phyloP scores from a whole-genome alignment of 768 basidiomycete species.

The Pseudohyphozyma bogoriensis region DNA sequence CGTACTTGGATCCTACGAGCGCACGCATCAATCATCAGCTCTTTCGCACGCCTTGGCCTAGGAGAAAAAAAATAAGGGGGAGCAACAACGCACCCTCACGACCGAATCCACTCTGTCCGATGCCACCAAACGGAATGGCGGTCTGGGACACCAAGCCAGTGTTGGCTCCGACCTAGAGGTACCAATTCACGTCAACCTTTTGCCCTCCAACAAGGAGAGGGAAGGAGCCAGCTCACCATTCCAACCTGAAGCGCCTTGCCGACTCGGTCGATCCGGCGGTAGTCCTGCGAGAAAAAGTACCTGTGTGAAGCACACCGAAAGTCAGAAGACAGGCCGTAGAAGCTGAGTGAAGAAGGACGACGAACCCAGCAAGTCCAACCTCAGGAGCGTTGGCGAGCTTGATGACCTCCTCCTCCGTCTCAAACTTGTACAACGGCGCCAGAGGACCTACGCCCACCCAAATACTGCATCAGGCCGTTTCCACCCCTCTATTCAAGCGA shows the following conservation, averaged over 20 bases:
- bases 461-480: too few species aligned
- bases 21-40: neutral
- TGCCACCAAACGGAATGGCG: slow-evolving; percentile 65
- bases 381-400: slow-evolving; percentile 68
- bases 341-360: slow-evolving; percentile 82
- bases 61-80: neutral
- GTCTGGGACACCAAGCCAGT: slow-evolving; percentile 68
- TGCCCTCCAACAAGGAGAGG: too few species aligned
- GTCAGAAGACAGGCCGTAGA: slow-evolving; percentile 79
- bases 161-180: slow-evolving; percentile 46
- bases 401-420: slow-evolving; percentile 86
- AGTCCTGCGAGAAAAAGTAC: slow-evolving; percentile 79
- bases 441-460: slow-evolving; percentile 48
- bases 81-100: slow-evolving; percentile 45
- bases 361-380: slow-evolving; percentile 79
- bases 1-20: slow-evolving; percentile 53
- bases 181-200: too few species aligned
- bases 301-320: slow-evolving; percentile 56
- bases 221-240: slow-evolving; percentile 8
- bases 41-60: too few species aligned
- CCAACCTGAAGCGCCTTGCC: slow-evolving; percentile 78
- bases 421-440: slow-evolving; percentile 74
- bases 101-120: slow-evolving; percentile 67
- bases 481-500: too few species aligned
- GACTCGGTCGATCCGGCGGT: slow-evolving; percentile 84